phyloP scores from a whole-genome alignment of 2,329 filamentous ascomycete species.

The Claviceps pazoutovae region DNA sequence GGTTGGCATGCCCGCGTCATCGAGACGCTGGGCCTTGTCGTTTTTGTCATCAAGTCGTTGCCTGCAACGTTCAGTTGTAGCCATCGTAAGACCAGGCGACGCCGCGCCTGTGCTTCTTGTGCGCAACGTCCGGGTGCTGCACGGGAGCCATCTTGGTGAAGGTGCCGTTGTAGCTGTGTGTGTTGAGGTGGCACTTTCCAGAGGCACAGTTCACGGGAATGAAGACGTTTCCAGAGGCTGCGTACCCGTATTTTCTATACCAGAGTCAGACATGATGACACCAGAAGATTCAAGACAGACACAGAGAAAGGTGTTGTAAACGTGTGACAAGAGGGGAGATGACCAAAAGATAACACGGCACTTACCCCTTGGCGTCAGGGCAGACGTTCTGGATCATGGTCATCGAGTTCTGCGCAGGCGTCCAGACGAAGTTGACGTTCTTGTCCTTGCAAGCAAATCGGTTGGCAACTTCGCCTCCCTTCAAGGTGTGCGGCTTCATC shows the following conservation, averaged over 20 bases:
- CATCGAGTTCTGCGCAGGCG: constrained; percentile 15
- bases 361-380: constrained; percentile 22
- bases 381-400: constrained; percentile 33
- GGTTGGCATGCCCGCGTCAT: too few species aligned
- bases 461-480: constrained; percentile 13
- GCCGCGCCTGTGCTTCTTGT: neutral
- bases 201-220: constrained; percentile 8
- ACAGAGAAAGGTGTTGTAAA: neutral
- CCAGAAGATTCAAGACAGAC: neutral
- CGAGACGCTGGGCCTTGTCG: too few species aligned
- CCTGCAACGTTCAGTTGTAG: neutral
- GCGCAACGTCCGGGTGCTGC: neutral
- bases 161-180: neutral
- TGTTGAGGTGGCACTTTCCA: neutral
- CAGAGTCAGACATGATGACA: neutral
- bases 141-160: constrained; percentile 4
- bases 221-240: constrained; percentile 16
- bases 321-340: neutral
- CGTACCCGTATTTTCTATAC: constrained; percentile 10
- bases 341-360: neutral
- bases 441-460: constrained; percentile 30
- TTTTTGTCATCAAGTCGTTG: neutral
- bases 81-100: constrained; percentile 4
- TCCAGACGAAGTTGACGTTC: constrained; percentile 30
- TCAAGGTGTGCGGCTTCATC: constrained; percentile 21